Percentiles rank a stretch among this genome's conserved stretches.
phyloP scores from a whole-genome alignment of 1,284 basidiomycete genomes.

The Wallemia hederae region DNA sequence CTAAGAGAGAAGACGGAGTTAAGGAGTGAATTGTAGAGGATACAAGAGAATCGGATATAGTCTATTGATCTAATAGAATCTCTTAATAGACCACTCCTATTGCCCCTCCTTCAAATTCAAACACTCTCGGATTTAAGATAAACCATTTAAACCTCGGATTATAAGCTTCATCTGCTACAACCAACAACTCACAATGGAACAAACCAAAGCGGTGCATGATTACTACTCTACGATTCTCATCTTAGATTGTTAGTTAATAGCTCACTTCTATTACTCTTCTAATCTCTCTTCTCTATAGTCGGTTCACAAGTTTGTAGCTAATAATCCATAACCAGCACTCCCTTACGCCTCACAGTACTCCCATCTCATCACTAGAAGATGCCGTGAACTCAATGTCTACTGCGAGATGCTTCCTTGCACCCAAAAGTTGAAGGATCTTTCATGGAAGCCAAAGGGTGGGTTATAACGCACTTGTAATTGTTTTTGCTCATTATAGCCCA shows the following conservation, averaged over 20 bases:
- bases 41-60: too few species aligned
- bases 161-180: neutral
- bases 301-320: conserved; percentile 5
- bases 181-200: neutral
- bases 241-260: conserved; percentile 86
- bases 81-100: neutral
- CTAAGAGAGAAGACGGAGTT: neutral
- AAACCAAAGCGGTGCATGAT: conserved; percentile 38
- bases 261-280: conserved; percentile 19
- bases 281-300: neutral
- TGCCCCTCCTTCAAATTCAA: neutral
- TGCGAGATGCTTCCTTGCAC: conserved; percentile 97
- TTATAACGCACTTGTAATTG: neutral
- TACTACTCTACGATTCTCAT: conserved; percentile 92
- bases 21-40: neutral
- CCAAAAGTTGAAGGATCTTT: conserved; percentile 58
- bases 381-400: conserved; percentile 91
- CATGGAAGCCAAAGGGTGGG: conserved; percentile 79
- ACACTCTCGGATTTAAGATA: neutral
- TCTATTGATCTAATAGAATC: too few species aligned
- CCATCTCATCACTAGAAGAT: conserved; percentile 89
- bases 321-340: neutral
- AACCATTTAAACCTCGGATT: neutral
- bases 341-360: conserved; percentile 36
- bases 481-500: conserved; percentile 1